Evolutionary conservation across 129 eudicot species (phyloP), one percentile per base, ranked within the genome.

Genomic region (Erigeron canadensis): DNA sequence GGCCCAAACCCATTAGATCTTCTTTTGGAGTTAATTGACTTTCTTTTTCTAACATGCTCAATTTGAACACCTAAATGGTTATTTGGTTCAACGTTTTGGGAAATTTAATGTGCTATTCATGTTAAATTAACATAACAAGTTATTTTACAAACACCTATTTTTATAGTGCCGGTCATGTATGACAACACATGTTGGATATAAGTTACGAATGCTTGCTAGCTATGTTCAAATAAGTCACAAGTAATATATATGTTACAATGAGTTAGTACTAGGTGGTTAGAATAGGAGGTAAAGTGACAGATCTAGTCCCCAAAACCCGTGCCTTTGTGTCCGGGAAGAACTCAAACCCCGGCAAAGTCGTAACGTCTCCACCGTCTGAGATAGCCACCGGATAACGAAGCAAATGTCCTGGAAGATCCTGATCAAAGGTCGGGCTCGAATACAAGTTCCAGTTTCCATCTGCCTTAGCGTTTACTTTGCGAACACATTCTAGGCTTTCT

Each of bases 311-410:
- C n/a, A 94, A 85, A 9, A 94, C 83, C 60, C 4, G 75, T 17
- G 97, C 99, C 70, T 86, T 87, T 4, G 99, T 94, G 69, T 94
- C 99, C 19, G 97, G 99, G 53, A 94, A 94, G 70, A 69, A 82
- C 18, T 84, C 83, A 34, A 86, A 83, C 17, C 86, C 91, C 4
- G 94, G 86, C 12, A 86, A 37, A 11, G 84, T 61, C 3, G 54
- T 70, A 65, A 87, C 51, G 8, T 58, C 86, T 22, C 99, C 99
- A 1, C 17, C 46, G 5, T 64, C 68, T 0, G 96, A 76, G 9
- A 87, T 69, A 16, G 41, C 65, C 5, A 94, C 46, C 0, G 99
- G 99, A 43, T 94, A 94, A 5, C 86, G 81, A 10, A 94, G 90
- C 65, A 94, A 90, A 76, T 90, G 99, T 22, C 94, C 88, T 0